Base-by-base conservation (phyloP, 768 basidiomycete genomes). In the Boletus reticuloceps region DNA sequence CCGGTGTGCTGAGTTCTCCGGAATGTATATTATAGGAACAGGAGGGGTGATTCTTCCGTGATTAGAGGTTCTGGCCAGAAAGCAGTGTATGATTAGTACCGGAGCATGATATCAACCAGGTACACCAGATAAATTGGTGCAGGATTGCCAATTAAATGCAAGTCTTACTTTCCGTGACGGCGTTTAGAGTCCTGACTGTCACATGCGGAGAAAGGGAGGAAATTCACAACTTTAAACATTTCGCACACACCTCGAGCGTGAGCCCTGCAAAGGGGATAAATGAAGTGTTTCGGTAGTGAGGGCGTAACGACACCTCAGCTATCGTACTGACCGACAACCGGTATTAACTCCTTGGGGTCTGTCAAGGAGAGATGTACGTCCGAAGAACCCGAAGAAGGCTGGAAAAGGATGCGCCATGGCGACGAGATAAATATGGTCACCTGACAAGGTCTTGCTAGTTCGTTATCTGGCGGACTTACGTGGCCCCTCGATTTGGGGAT, bases 101-200 rank as follows among this genome's bases (percentile, higher is more conserved):
- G 55, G 58, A 56, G 6, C 50, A 67, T 64, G 51, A 61, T 45
- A 34, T 55, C 53, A 44, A 53, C 61, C 61, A 67, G 65, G 66
- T 55, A 65, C 65, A 54, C 52, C 55, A 56, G 52, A 58, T 31
- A 42, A 50, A 54, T 58, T 10, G 42, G 53, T 49, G 52, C 36
- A n/a, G 53, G 53, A 49, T 57, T 62, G 43, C 64, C 55, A 37
- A 46, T 60, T 56, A 40, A 54, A 52, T 34, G 41, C 14, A 40
- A 13, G 51, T 40, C 34, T 42, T 45, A 31, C 53, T 34, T 51
- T 55, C 50, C 51, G 61, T 53, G 34, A 42, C 25, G 40, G 43
- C 43, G 41, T 50, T 49, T 44, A 45, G 47, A 62, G 31, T 55
- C 55, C 55, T 41, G 41, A 40, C 43, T 50, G 58, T 58, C 60